Conservation (phyloP, 352 stramenopile genomes). For the Stephanocyclus meneghinianus region DNA sequence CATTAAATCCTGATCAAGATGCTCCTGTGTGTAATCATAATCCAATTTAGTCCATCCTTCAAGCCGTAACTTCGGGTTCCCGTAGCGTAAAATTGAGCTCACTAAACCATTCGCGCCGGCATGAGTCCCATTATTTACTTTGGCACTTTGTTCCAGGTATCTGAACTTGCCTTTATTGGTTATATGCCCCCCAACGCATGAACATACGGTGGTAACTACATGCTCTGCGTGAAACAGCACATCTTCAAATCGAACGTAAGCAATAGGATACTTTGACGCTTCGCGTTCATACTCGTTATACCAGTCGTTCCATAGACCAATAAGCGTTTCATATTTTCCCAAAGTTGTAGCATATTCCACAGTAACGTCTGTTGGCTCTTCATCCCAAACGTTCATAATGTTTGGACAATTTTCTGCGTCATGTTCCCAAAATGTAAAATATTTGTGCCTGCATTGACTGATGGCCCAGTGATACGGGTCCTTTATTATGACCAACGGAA, state of each 20-base stretch:
- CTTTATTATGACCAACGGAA: constrained; percentile 67
- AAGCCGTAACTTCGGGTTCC: constrained; percentile 4
- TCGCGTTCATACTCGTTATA: constrained; percentile 67
- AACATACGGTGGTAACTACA: not conserved
- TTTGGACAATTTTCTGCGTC: constrained; percentile 16
- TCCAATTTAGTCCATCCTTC: constrained; percentile 16
- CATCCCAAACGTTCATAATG: not conserved
- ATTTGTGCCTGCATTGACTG: constrained; percentile 63
- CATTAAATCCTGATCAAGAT: constrained; percentile 11
- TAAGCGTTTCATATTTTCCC: constrained; percentile 44
- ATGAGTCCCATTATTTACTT: constrained; percentile 1
- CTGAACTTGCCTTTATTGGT: constrained; percentile 2
- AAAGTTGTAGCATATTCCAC: constrained; percentile 25
- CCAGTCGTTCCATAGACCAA: constrained; percentile 68
- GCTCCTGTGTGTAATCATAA: constrained; percentile 7
- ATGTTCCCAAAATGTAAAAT: constrained; percentile 30
- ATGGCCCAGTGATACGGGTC: constrained; percentile 63
- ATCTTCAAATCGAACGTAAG: constrained; percentile 78
- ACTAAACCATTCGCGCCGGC: constrained; percentile 10
- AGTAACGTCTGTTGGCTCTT: constrained; percentile 25
- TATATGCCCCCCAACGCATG: constrained; percentile 10
- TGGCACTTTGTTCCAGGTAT: constrained; percentile 11
- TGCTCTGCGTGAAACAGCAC: constrained; percentile 10
- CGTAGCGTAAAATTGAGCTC: constrained; percentile 6
- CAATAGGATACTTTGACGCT: constrained; percentile 40